Percentiles rank a stretch among this genome's conserved stretches.
These are phyloP conservation scores for Fusarium musae DNA, from an alignment of 2,329 filamentous ascomycete genomes.

Conservation along the genomic window DNA sequence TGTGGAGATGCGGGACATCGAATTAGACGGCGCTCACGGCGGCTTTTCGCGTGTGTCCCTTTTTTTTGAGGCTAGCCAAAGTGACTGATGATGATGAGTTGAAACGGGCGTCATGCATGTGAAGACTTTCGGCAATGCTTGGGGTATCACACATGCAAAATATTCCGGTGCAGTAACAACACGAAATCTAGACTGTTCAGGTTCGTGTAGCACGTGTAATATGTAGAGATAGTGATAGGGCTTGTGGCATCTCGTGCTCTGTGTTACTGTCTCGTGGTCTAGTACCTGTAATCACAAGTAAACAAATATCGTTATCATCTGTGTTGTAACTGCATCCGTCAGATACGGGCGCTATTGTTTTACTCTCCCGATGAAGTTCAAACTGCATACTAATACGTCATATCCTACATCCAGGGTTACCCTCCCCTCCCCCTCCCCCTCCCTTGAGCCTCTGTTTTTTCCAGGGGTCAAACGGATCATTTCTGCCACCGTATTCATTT, in stretches of 20 bases:
- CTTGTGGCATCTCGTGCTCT: neutral
- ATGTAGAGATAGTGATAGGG: neutral
- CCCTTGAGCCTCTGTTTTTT: conserved; percentile 10
- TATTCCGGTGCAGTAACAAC: neutral
- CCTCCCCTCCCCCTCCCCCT: neutral
- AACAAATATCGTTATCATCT: neutral
- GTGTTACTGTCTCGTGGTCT: conserved; percentile 7
- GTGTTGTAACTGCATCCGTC: neutral
- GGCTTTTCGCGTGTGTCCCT: neutral
- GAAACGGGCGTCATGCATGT: conserved; percentile 25
- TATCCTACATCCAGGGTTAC: conserved; percentile 6
- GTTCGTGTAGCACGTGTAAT: conserved; percentile 21
- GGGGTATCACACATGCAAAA: neutral
- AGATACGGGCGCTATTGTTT: conserved; percentile 1
- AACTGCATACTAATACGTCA: conserved; percentile 33
- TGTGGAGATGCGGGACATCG: neutral
- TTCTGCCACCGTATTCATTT: conserved; percentile 25
- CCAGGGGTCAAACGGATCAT: conserved; percentile 26
- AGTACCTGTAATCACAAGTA: conserved; percentile 3
- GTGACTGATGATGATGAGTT: conserved; percentile 6
- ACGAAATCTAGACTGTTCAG: neutral
- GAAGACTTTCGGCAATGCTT: conserved; percentile 13
- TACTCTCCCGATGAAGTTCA: conserved; percentile 15
- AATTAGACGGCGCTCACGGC: conserved; percentile 20
- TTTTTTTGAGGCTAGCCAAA: neutral